Evolutionary conservation across 352 stramenopile genomes (phyloP).

Genomic region (Globisporangium iwayamae): DNA sequence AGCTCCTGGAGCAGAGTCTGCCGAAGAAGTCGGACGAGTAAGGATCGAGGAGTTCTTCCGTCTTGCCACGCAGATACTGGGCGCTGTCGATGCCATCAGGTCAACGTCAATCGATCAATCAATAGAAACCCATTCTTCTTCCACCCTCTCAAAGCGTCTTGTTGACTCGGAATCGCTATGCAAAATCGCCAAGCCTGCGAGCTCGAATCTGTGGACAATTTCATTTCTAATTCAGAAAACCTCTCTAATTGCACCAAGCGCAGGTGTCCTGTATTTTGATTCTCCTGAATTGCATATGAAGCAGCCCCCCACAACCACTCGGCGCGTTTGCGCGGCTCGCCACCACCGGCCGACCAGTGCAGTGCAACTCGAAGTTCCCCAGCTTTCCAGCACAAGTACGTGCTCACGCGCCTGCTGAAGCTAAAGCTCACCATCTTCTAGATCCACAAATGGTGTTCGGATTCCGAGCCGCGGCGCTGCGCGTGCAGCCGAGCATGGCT

Average conservation of each 20-base stretch:
- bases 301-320: neutral
- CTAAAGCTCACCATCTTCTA: neutral
- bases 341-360: constrained; percentile 4
- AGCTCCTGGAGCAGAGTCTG: constrained; percentile 71
- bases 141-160: neutral
- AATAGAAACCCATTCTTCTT: neutral
- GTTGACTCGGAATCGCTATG: neutral
- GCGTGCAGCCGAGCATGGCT: constrained; percentile 41
- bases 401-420: neutral
- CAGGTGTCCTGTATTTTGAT: too few species aligned
- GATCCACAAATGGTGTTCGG: constrained; percentile 52
- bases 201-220: neutral
- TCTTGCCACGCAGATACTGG: neutral
- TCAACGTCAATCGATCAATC: neutral
- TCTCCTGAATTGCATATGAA: neutral
- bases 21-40: constrained; percentile 44
- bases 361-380: constrained; percentile 10
- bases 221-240: neutral
- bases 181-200: neutral
- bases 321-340: constrained; percentile 9
- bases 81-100: neutral
- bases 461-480: constrained; percentile 40
- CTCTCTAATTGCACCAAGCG: neutral
- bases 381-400: neutral
- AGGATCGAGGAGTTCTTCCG: neutral